A percentile compares a stretch with the other conserved stretches of the same genome.
These are phyloP conservation scores for Periconia digitata DNA, from an alignment of 2,329 filamentous ascomycete genomes.

Conservation along the genomic window DNA sequence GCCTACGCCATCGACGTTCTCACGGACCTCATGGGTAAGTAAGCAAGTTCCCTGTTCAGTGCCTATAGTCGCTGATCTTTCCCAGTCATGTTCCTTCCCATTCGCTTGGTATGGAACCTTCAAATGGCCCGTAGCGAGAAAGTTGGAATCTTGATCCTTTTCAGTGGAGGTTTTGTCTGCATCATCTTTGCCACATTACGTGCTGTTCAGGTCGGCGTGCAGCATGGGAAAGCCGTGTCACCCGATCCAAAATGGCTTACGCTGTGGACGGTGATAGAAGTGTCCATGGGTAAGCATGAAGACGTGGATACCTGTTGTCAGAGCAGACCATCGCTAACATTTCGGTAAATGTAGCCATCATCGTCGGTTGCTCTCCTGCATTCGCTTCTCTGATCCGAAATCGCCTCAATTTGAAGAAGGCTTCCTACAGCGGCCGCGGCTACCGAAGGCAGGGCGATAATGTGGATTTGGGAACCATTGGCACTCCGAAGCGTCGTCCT, in stretches of 20 bases:
- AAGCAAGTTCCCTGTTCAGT: slow-evolving; percentile 11
- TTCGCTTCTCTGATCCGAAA: slow-evolving; percentile 23
- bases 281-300: slow-evolving; percentile 36
- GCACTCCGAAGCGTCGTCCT: slow-evolving; percentile 1
- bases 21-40: slow-evolving; percentile 40
- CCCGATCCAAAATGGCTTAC: slow-evolving; percentile 41
- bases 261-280: slow-evolving; percentile 42
- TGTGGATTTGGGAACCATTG: slow-evolving; percentile 11
- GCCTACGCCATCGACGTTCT: slow-evolving; percentile 40
- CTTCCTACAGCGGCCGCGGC: slow-evolving; percentile 13
- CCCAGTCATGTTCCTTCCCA: slow-evolving; percentile 42
- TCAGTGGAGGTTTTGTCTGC: slow-evolving; percentile 28
- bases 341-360: slow-evolving; percentile 21
- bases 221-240: slow-evolving; percentile 23
- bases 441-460: slow-evolving; percentile 15
- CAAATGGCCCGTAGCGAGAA: slow-evolving; percentile 39
- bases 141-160: slow-evolving; percentile 32
- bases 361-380: slow-evolving; percentile 28
- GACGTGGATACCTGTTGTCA: neutral
- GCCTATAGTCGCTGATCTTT: neutral
- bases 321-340: slow-evolving; percentile 10
- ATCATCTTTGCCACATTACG: slow-evolving; percentile 29
- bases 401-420: slow-evolving; percentile 8
- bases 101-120: slow-evolving; percentile 41
- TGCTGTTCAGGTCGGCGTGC: slow-evolving; percentile 36